Percentiles rank a stretch among this genome's conserved stretches.
phyloP scores from a whole-genome alignment of 768 basidiomycete species.

The Phylloporus sp. region DNA sequence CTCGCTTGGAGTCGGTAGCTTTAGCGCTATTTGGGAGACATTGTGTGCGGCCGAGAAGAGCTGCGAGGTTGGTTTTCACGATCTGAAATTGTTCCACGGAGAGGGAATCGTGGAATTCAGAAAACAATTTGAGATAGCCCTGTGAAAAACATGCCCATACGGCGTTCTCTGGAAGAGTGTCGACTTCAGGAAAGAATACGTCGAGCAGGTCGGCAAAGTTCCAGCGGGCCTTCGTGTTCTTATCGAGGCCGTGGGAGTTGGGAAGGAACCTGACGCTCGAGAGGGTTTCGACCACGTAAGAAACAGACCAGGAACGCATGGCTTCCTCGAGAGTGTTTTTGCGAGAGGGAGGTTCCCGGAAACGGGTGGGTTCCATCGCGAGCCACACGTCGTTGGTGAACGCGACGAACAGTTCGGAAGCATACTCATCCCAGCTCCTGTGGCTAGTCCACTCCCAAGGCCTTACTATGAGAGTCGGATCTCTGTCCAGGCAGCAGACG shows the following conservation, averaged over 20 bases:
- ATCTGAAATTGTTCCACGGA: not conserved
- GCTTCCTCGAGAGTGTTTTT: not conserved
- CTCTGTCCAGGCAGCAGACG: not conserved
- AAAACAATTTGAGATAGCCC: slow-evolving; percentile 3
- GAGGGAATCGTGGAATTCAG: not conserved
- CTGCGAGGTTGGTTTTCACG: not conserved
- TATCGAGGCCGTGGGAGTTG: slow-evolving; percentile 3
- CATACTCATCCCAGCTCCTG: not conserved
- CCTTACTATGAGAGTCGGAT: not conserved
- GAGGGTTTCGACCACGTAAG: not conserved
- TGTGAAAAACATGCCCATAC: slow-evolving; percentile 3
- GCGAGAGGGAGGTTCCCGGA: not conserved
- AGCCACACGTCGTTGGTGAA: slow-evolving; percentile 10
- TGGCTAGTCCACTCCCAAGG: not conserved
- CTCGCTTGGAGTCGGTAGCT: not conserved
- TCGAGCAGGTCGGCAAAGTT: slow-evolving; percentile 1
- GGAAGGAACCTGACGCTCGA: slow-evolving; percentile 4
- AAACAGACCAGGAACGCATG: slow-evolving; percentile 2
- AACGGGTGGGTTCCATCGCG: not conserved
- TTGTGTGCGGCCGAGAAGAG: not conserved
- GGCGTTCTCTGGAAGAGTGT: not conserved
- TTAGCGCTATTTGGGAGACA: slow-evolving; percentile 3
- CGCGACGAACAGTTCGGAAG: not conserved
- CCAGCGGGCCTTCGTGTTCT: not conserved
- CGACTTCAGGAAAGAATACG: not conserved